Evolutionary conservation across 257 asterid genomes (phyloP), one percentile per base, ranked within the genome.

Genomic region (Fraxinus anomala): DNA sequence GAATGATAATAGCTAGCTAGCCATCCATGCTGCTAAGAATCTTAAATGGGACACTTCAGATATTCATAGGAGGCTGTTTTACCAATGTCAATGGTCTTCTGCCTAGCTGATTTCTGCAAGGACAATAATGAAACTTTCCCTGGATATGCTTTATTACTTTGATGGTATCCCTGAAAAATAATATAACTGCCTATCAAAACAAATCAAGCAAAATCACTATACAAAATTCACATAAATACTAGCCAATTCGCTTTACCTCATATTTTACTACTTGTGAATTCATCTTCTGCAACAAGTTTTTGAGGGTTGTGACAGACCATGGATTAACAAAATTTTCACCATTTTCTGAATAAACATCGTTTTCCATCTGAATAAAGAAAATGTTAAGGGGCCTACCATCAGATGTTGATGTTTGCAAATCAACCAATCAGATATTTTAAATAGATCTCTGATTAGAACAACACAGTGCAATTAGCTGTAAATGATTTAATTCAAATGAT

Each of bases 51-150:
- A 72, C 74, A 73, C 69, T 75, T 61, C 16, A 42, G 72, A 31
- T 70, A 47, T 14, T 78, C 59, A 77, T 33, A 67, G 21, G 33
- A 56, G 0, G 54, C 24, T 10, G 59, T 70, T 26, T 81, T 87
- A 96, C 99, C 99, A 79, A 96, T 87, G 70, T 87, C 94, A 76
- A 96, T 86, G 70, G 79, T 84, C 87, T 93, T 92, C 77, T 91
- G 91, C 83, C 88, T 87, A 24, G 92, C 89, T 77, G 93, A 88
- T 88, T 92, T 96, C 85, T 87, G 89, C 86, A 96, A 77, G 69
- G 93, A 40, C 77, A 92, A 87, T 76, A 96, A 83, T n/a, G 91
- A 78, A 80, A 91, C 89, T 82, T 92, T 92, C 86, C 98, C 98
- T 2, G 92, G 89, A 84, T 96, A 96, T 54, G 96, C 86, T 86